A percentile compares a stretch with the other conserved stretches of the same genome.
phyloP scores from a whole-genome alignment of 2,329 filamentous ascomycete species.

The Mycosphaerella sp. region DNA sequence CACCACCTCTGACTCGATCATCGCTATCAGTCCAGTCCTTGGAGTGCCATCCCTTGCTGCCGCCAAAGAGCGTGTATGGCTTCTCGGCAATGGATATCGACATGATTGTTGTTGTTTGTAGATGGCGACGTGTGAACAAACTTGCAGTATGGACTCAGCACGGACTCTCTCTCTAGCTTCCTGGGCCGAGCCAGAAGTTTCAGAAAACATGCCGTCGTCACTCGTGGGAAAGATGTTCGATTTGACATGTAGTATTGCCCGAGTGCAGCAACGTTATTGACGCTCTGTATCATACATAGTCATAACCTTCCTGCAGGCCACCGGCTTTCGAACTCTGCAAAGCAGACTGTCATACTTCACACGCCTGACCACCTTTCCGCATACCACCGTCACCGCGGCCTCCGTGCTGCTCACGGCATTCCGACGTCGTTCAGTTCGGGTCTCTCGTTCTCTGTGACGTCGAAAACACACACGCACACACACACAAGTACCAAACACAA shows the following conservation, averaged over 20 bases:
- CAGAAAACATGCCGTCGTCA: no score
- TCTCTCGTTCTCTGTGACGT: not conserved
- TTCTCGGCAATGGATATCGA: constrained; percentile 8
- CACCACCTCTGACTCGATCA: constrained; percentile 70
- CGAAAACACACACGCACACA: no score
- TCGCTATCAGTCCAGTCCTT: constrained; percentile 63
- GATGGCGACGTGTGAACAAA: not conserved
- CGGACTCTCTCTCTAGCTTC: no score
- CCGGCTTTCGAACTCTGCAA: not conserved
- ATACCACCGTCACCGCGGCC: not conserved
- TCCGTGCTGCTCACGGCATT: not conserved
- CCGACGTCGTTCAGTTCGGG: not conserved
- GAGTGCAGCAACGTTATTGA: no score
- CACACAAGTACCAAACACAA: not conserved
- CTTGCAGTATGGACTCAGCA: no score
- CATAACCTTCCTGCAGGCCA: no score
- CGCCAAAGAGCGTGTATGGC: constrained; percentile 31
- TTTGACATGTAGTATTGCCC: no score
- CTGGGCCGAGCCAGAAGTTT: no score
- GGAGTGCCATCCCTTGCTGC: constrained; percentile 47
- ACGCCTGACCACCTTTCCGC: not conserved
- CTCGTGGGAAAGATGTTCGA: no score
- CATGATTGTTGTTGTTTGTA: not conserved
- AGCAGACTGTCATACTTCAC: not conserved
- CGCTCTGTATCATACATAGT: no score